These are phyloP conservation scores for Clitocybe nebularis DNA, from an alignment of 1,284 basidiomycete species.

Conservation along the genomic window DNA sequence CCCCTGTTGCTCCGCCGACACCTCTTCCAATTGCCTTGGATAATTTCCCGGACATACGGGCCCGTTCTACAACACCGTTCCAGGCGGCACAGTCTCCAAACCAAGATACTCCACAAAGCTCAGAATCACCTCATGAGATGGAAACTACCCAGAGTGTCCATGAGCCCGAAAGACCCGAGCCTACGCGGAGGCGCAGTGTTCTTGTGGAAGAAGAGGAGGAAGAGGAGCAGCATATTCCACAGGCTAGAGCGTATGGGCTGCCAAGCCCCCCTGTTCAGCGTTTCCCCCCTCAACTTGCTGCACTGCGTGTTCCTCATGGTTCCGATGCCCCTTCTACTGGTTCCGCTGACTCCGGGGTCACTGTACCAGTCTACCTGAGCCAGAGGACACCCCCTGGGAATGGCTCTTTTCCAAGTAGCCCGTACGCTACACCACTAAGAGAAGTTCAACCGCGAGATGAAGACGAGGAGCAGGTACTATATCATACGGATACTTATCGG, in stretches of 20 bases:
- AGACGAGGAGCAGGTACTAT: conserved; percentile 48
- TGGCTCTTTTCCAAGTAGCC: conserved; percentile 62
- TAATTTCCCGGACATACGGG: conserved; percentile 31
- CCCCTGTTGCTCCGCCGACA: conserved; percentile 54
- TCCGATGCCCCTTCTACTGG: conserved; percentile 48
- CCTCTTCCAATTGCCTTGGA: conserved; percentile 40
- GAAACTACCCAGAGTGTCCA: conserved; percentile 14
- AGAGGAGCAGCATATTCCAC: conserved; percentile 27
- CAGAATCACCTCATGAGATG: conserved; percentile 21
- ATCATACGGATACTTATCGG: conserved; percentile 37
- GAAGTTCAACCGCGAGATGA: conserved; percentile 55
- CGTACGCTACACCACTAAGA: conserved; percentile 66
- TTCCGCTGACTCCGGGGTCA: conserved; percentile 40
- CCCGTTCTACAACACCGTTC: conserved; percentile 38
- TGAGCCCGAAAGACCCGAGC: conserved; percentile 29
- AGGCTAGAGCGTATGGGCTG: conserved; percentile 29
- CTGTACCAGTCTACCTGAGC: conserved; percentile 46
- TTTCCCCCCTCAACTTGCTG: conserved; percentile 20
- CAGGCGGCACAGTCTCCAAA: conserved; percentile 30
- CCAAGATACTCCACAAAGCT: conserved; percentile 24
- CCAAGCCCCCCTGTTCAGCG: conserved; percentile 29
- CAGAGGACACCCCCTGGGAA: conserved; percentile 46
- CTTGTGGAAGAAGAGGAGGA: conserved; percentile 66
- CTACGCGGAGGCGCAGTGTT: conserved; percentile 57
- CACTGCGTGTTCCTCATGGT: conserved; percentile 39